Evolutionary conservation across 164 flowering plant species (phyloP).

Genomic region (Umbellularia californica): DNA sequence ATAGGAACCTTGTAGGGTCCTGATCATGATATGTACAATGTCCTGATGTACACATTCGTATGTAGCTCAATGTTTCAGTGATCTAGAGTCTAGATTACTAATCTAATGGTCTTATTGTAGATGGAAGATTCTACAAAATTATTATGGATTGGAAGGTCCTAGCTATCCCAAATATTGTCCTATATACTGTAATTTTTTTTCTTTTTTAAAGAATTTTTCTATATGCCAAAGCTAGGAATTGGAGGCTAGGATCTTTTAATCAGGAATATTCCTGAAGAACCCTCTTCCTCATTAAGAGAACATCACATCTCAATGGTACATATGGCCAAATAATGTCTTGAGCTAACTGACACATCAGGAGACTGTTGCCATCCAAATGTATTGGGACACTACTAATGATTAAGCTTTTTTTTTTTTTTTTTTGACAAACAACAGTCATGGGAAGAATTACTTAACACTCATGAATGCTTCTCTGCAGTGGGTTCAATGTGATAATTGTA

Average conservation of each 20-base stretch:
- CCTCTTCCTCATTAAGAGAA: background rate
- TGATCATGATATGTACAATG: background rate
- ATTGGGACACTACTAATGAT: background rate
- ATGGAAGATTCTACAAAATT: background rate
- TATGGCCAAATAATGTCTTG: background rate
- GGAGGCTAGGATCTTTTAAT: background rate
- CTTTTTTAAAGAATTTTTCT: background rate
- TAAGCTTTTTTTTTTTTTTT: background rate
- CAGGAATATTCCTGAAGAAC: background rate
- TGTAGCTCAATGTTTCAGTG: background rate
- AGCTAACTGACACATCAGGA: background rate
- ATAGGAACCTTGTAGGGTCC: background rate
- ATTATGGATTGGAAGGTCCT: background rate
- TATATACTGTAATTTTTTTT: background rate
- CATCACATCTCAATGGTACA: background rate
- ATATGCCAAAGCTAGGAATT: background rate
- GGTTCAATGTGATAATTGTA: slow-evolving; percentile 28
- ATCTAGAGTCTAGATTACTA: background rate
- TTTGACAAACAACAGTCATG: too few relatives aligned
- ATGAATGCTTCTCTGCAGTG: slow-evolving; percentile 16
- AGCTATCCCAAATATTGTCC: background rate
- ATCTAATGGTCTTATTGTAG: background rate
- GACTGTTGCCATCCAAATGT: background rate
- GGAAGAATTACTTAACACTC: background rate
- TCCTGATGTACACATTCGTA: background rate